phyloP scores from a whole-genome alignment of 352 stramenopile species.

The Phytophthora sp. region DNA sequence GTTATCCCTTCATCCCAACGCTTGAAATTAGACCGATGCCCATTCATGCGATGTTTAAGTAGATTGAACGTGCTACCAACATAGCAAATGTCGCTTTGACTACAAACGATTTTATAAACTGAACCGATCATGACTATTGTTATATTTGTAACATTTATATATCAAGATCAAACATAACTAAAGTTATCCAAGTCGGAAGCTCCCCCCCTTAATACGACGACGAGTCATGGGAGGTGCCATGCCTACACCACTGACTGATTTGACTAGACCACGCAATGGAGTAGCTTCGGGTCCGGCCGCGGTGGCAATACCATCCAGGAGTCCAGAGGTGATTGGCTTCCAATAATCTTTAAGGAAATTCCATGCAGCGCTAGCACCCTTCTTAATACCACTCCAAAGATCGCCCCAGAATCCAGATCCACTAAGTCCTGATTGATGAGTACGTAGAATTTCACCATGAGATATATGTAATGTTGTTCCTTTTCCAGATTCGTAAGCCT shows the following conservation, averaged over 20 bases:
- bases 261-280: constrained; percentile 3
- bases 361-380: background rate
- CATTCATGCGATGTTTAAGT: background rate
- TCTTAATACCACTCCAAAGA: constrained; percentile 8
- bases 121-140: constrained; percentile 5
- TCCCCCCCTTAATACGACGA: background rate
- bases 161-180: constrained; percentile 5
- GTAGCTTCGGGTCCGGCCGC: background rate
- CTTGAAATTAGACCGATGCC: constrained; percentile 1
- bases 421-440: constrained; percentile 4
- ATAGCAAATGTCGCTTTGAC: constrained; percentile 4
- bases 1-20: background rate
- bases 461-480: background rate
- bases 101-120: constrained; percentile 6
- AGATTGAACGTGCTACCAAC: background rate
- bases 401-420: constrained; percentile 12
- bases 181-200: constrained; percentile 4
- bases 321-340: background rate
- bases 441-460: background rate
- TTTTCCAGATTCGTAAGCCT: constrained; percentile 1
- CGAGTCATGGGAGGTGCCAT: constrained; percentile 1
- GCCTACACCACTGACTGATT: background rate
- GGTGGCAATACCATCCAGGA: background rate
- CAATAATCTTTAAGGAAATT: background rate
- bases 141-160: constrained; percentile 3